Evolutionary conservation across 139 green algal species (phyloP), one percentile per base, ranked within the genome.

Genomic region (Penium margaritaceum): DNA sequence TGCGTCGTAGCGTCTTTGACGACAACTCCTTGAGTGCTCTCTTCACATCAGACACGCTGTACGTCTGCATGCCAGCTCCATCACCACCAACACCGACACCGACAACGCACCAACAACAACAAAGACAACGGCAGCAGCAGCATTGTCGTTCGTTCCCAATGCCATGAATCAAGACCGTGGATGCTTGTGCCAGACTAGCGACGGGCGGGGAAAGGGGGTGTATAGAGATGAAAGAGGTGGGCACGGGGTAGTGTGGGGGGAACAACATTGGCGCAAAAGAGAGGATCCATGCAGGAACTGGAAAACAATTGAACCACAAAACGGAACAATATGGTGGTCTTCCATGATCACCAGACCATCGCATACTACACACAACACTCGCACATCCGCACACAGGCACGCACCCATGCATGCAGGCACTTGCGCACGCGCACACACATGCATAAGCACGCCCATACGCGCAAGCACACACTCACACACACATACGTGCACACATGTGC

Each of bases 11-110:
- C 33, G 38, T 69, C 5, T 47, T 30, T 0, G 76, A 81, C 0
- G 35, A 51, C 9, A 85, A 43, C 35, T 60, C 43, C 39, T 85
- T 85, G 67, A 80, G 67, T 39, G 62, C 61, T n/a, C 33, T 60
- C 76, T 82, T 74, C n/a, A 82, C 57, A 21, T 77, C 66, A 9
- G 12, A 30, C 24, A 30, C 5, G 9, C 63, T 57, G 68, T 77
- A 81, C 35, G 30, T 54, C 64, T 72, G 64, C 27, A 5, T 55
- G 27, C 12, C 58, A 7, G 58, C 41, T 12, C 41, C 41, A 51
- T 51, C 41, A 51, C 9, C 41, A 51, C 41, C 41, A n/a, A n/a
- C n/a, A n/a, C n/a, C n/a, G n/a, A n/a, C n/a, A n/a, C n/a, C n/a
- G n/a, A n/a, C n/a, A n/a, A n/a, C 41, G 41, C 41, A 51, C 41